Evolutionary conservation across 805 yeast species (phyloP).

Genomic region (Diddensiella transvaalensis): DNA sequence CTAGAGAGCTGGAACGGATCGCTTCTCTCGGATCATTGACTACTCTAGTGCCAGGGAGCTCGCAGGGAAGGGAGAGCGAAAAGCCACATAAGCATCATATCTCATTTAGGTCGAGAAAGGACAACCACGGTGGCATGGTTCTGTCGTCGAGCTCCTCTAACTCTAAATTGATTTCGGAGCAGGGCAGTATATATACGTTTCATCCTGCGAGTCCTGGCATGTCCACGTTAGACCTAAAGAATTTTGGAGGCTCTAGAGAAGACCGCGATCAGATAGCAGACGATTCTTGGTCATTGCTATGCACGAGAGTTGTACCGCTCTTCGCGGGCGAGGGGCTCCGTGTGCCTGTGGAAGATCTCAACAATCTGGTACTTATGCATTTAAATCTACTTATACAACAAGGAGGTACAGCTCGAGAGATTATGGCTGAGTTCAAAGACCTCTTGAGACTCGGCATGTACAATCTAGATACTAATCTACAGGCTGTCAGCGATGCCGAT

Average conservation of each 20-base stretch:
- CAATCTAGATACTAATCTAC: conserved; percentile 20
- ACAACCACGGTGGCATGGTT: conserved; percentile 35
- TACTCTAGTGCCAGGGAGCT: conserved; percentile 7
- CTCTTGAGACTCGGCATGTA: conserved; percentile 43
- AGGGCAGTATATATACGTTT: conserved; percentile 41
- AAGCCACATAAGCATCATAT: conserved; percentile 35
- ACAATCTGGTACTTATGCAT: conserved; percentile 44
- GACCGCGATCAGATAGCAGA: conserved; percentile 39
- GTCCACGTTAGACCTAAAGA: conserved; percentile 31
- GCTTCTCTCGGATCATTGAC: conserved; percentile 32
- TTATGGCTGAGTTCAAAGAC: conserved; percentile 45
- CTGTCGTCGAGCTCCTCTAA: conserved; percentile 43
- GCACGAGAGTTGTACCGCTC: conserved; percentile 42
- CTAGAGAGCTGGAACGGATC: conserved; percentile 36
- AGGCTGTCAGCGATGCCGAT: conserved; percentile 29
- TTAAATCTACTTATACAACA: conserved; percentile 38
- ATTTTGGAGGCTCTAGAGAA: conserved; percentile 27
- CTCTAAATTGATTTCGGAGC: conserved; percentile 39
- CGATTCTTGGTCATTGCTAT: conserved; percentile 48
- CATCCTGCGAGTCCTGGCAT: conserved; percentile 36
- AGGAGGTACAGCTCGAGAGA: conserved; percentile 35
- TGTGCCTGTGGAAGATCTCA: conserved; percentile 56
- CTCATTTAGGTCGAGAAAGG: conserved; percentile 36
- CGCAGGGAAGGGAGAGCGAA: conserved; percentile 11
- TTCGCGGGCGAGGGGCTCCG: conserved; percentile 47